phyloP scores from a whole-genome alignment of 2,329 filamentous ascomycete genomes.

The Verticillium longisporum region DNA sequence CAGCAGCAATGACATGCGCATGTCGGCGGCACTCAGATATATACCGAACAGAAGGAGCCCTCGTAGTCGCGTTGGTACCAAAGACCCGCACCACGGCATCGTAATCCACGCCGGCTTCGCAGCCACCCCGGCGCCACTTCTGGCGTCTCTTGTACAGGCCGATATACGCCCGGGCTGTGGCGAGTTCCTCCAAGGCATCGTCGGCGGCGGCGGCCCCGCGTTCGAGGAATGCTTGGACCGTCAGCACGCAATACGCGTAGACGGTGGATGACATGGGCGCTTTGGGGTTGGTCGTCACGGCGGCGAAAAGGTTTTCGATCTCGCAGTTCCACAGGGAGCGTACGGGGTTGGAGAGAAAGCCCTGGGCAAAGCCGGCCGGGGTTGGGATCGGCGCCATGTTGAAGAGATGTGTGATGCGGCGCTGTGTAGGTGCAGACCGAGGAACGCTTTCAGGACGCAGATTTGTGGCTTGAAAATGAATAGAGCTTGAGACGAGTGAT shows the following conservation, averaged over 20 bases:
- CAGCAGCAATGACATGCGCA: too few species aligned
- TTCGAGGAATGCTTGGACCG: background rate
- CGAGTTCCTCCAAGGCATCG: background rate
- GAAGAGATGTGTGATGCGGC: background rate
- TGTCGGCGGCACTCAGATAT: too few species aligned
- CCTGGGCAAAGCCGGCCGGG: background rate
- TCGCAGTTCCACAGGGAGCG: background rate
- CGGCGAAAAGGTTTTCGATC: background rate
- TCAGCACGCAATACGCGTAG: background rate
- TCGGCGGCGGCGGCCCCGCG: background rate
- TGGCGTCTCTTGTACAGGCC: background rate
- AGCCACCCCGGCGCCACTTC: background rate
- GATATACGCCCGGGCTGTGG: background rate
- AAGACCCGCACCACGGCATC: background rate
- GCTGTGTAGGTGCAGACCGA: too few species aligned
- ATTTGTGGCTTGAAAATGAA: too few species aligned
- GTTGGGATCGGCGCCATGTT: background rate
- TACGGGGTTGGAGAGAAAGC: background rate
- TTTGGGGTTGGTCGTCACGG: background rate
- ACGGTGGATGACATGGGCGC: background rate
- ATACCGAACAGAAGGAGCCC: too few species aligned
- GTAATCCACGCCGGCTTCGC: background rate
- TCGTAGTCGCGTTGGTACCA: background rate
- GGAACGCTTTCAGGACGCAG: too few species aligned
- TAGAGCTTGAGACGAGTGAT: too few species aligned